These are phyloP conservation scores for Trichosporon sp. DNA, from an alignment of 1,284 basidiomycete genomes.

Conservation along the genomic window DNA sequence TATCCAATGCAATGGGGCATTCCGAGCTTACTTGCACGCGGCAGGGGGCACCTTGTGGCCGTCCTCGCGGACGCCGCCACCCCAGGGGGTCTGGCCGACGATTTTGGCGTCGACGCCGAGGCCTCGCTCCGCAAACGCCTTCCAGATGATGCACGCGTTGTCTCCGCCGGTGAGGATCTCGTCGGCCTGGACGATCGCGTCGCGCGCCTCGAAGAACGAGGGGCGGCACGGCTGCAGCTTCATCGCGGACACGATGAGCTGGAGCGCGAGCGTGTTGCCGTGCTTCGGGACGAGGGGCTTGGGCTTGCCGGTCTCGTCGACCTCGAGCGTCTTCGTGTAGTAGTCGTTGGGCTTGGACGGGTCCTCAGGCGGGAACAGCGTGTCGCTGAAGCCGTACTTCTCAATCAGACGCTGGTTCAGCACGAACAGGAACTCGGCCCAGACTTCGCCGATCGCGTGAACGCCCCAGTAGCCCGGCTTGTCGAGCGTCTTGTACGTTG, in stretches of 20 bases:
- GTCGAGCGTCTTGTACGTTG: constrained; percentile 94
- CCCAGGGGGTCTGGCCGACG: constrained; percentile 84
- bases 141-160: constrained; percentile 89
- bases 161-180: constrained; percentile 84
- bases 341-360: constrained; percentile 63
- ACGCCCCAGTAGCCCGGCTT: constrained; percentile 63
- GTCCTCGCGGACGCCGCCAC: constrained; percentile 70
- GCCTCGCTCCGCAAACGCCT: constrained; percentile 79
- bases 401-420: constrained; percentile 72
- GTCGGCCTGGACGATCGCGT: constrained; percentile 94
- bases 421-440: constrained; percentile 92
- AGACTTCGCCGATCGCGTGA: constrained; percentile 90
- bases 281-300: constrained; percentile 80
- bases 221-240: constrained; percentile 93
- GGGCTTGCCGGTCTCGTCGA: constrained; percentile 57
- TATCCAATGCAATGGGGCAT: neutral
- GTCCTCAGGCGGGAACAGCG: constrained; percentile 74
- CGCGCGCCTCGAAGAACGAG: constrained; percentile 85
- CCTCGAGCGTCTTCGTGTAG: constrained; percentile 59
- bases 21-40: constrained; percentile 46
- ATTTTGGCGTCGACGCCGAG: constrained; percentile 75
- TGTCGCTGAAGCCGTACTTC: constrained; percentile 77
- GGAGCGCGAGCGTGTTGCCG: constrained; percentile 83
- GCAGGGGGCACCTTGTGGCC: constrained; percentile 57
- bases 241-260: constrained; percentile 88